Conservation (phyloP, 1,284 basidiomycete species). For the Agaricales sp. region DNA sequence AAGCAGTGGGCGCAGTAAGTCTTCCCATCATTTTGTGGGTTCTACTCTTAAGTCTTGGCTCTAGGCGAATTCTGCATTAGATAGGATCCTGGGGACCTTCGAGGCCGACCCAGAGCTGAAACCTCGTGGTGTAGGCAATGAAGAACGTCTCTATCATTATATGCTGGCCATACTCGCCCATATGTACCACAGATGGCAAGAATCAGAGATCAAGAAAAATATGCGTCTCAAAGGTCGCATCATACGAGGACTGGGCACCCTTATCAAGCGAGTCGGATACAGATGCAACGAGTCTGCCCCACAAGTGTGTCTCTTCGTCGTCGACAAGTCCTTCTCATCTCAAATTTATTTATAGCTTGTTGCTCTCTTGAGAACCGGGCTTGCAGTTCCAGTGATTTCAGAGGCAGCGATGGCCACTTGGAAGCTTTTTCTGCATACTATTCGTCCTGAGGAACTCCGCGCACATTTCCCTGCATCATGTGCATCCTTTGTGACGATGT, state of each 20-base stretch:
- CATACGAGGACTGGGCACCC: conserved; percentile 68
- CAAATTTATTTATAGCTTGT: conserved; percentile 61
- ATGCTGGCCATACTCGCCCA: conserved; percentile 78
- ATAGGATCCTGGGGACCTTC: conserved; percentile 40
- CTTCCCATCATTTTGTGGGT: background rate
- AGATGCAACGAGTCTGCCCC: conserved; percentile 69
- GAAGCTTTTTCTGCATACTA: conserved; percentile 67
- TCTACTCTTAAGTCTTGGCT: conserved; percentile 6
- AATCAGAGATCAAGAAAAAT: conserved; percentile 65
- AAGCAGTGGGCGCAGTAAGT: conserved; percentile 34
- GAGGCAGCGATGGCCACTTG: conserved; percentile 78
- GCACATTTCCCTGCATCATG: conserved; percentile 84
- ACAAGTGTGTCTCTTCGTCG: conserved; percentile 45
- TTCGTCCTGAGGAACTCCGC: conserved; percentile 68
- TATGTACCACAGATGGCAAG: conserved; percentile 78
- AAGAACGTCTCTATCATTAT: conserved; percentile 56
- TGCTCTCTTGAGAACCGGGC: conserved; percentile 90
- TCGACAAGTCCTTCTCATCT: background rate
- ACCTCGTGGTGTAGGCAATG: conserved; percentile 18
- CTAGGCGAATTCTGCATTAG: conserved; percentile 54
- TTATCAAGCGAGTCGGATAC: conserved; percentile 66
- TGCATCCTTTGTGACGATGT: conserved; percentile 75
- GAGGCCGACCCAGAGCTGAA: conserved; percentile 15
- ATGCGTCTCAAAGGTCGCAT: conserved; percentile 61
- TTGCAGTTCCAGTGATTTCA: conserved; percentile 64